These are phyloP conservation scores for Bruguiera hainesii DNA, from an alignment of 441 rosid species.

Conservation along the genomic window DNA sequence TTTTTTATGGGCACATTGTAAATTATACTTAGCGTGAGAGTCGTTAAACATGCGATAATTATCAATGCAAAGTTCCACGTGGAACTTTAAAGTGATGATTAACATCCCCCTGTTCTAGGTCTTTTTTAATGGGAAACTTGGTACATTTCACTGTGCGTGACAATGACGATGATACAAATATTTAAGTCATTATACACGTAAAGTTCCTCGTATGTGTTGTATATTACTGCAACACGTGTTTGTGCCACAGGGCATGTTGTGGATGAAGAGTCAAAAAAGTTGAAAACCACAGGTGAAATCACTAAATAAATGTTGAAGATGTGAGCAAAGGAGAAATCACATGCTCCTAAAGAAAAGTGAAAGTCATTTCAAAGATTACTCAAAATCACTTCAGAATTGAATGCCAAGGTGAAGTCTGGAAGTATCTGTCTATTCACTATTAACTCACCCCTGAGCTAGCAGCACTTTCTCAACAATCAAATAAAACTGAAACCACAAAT, in stretches of 20 bases:
- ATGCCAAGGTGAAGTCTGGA: conserved; percentile 37
- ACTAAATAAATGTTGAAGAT: conserved; percentile 1
- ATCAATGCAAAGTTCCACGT: no score
- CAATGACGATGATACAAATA: no score
- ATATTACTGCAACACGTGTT: neutral
- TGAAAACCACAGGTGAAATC: no score
- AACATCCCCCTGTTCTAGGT: no score
- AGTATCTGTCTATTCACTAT: conserved; percentile 46
- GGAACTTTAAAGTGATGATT: no score
- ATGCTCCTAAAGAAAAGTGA: neutral
- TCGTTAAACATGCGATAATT: no score
- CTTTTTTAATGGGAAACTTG: no score
- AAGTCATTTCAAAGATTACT: conserved; percentile 9
- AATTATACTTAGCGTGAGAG: neutral
- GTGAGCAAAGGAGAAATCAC: neutral
- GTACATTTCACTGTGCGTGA: no score
- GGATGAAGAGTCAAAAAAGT: conserved; percentile 12
- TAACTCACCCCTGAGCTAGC: conserved; percentile 18
- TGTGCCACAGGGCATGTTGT: neutral
- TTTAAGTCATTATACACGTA: no score
- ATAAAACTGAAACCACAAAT: no score
- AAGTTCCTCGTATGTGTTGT: neutral
- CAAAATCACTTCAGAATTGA: conserved; percentile 23
- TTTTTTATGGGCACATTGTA: neutral
- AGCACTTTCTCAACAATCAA: neutral